Evolutionary conservation across 1,284 basidiomycete genomes (phyloP), one percentile per base, ranked within the genome.

Genomic region (Salmacisia buchloeana): DNA sequence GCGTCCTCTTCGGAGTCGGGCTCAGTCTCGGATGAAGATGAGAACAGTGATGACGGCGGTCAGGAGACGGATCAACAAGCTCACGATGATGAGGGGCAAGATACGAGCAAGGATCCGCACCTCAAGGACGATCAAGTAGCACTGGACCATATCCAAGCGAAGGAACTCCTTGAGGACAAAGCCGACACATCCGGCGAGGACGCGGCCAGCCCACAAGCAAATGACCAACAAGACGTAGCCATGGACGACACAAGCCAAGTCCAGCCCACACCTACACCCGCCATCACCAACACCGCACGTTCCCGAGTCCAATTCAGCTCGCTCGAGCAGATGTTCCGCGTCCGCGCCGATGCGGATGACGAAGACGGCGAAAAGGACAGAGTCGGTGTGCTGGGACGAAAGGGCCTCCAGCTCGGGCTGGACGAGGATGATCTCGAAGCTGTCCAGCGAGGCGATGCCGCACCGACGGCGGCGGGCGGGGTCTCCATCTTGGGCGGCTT

Each of bases 381-480:
- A n/a, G n/a, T n/a, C n/a, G n/a, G n/a, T n/a, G n/a, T n/a, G n/a
- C n/a, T n/a, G n/a, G n/a, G n/a, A n/a, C n/a, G n/a, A n/a, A n/a
- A n/a, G n/a, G n/a, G n/a, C 41, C 23, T 43, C 41, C 18, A 43
- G 18, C 41, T 43, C 18, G 41, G 18, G 23, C 41, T 43, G 7
- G 41, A 43, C 41, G 41, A 43, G 41, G 41, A 43, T 21, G 41
- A 43, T 7, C 64, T 61, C 33, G 56, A 25, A 7, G 29, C 43
- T 12, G 68, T 65, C 13, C 45, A 58, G 29, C 85, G 83, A 0
- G 83, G 79, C 10, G 87, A 88, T 1, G 81, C 80, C 12, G 86
- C 85, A 18, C 88, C 89, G 77, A 88, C 87, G n/a, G 88, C 89
- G 73, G 67, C 86, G 69, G 89, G 89, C 61, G 85, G 84, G 12